A percentile compares a stretch with the other conserved stretches of the same genome.
These are phyloP conservation scores for Magnaporthiopsis rhizophila DNA, from an alignment of 2,329 filamentous ascomycete species.

Conservation along the genomic window DNA sequence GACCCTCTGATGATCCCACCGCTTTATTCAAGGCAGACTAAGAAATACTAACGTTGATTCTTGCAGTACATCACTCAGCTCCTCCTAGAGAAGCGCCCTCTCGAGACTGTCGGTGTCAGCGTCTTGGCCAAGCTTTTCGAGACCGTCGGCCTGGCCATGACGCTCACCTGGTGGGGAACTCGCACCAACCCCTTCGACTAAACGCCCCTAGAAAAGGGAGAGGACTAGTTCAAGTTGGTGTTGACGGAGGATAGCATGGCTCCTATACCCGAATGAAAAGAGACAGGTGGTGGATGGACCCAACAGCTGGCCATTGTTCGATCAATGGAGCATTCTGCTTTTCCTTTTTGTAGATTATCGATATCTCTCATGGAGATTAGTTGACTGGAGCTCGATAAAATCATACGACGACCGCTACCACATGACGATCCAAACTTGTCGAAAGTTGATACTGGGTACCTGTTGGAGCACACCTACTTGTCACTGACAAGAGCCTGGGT, in stretches of 20 bases:
- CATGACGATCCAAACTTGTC: background rate
- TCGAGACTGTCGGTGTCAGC: constrained; percentile 84
- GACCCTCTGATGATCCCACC: background rate
- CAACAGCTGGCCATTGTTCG: background rate
- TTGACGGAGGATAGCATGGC: background rate
- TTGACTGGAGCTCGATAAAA: background rate
- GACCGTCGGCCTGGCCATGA: constrained; percentile 83
- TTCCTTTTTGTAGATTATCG: background rate
- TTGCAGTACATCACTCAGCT: constrained; percentile 74
- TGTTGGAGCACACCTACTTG: background rate
- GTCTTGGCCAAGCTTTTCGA: constrained; percentile 80
- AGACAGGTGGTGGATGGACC: background rate
- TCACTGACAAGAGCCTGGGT: no score
- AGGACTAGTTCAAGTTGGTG: background rate
- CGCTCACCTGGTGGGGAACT: constrained; percentile 97
- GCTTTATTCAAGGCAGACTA: background rate
- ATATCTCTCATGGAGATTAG: background rate
- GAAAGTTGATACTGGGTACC: background rate
- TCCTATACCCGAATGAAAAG: background rate
- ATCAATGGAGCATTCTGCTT: background rate
- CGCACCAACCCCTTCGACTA: constrained; percentile 87
- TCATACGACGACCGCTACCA: background rate
- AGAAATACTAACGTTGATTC: constrained; percentile 11
- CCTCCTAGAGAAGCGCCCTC: constrained; percentile 82
- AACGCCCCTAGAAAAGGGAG: constrained; percentile 17